Evolutionary conservation across 2,329 filamentous ascomycete genomes (phyloP), one percentile per base, ranked within the genome.

Genomic region (Mycosphaerella sp.): DNA sequence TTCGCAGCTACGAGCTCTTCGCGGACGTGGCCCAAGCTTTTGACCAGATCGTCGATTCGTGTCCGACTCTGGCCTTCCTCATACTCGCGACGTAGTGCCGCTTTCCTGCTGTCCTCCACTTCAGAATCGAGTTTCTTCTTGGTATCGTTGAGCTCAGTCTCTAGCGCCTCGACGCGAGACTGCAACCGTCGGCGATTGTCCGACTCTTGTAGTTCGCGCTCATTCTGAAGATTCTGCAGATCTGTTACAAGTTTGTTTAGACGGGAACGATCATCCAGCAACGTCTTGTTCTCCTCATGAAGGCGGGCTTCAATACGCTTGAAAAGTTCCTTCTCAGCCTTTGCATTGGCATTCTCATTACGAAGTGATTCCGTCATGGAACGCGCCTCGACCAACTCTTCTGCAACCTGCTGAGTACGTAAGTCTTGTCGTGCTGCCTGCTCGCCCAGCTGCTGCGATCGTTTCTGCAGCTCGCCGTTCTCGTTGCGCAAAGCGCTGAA

Each of bases 321-420:
- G 87, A 88, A 95, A 8, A 98, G 78, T 38, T 89, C 87, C 73
- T 95, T 95, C 71, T 97, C 92, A 0, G 92, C 91, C 70, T 95
- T 95, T 34, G 96, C 80, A 66, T 97, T 96, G 12, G 90, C 85
- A 51, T 85, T 89, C 69, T 98, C 93, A 60, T 89, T 90, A 49
- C 90, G 86, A 71, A 96, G 81, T 66, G 89, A 91, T 66, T 98
- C 92, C 3, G 87, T 77, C 49, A 92, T 74, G 32, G 86, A 86
- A 68, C 85, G 86, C 4, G 87, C 84, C 69, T 96, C 93, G 8
- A 97, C 84, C 5, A 97, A 79, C 63, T 98, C 92, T 70, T 97
- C 92, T 0, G 89, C 90, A 29, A 92, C 87, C 71, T 96, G 90
- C 65, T 96, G 90, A 2, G 87, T 93, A 42, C 84, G 85, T 44